Conservation (phyloP, 2,329 filamentous ascomycete species). For the Diaporthe nobilis region DNA sequence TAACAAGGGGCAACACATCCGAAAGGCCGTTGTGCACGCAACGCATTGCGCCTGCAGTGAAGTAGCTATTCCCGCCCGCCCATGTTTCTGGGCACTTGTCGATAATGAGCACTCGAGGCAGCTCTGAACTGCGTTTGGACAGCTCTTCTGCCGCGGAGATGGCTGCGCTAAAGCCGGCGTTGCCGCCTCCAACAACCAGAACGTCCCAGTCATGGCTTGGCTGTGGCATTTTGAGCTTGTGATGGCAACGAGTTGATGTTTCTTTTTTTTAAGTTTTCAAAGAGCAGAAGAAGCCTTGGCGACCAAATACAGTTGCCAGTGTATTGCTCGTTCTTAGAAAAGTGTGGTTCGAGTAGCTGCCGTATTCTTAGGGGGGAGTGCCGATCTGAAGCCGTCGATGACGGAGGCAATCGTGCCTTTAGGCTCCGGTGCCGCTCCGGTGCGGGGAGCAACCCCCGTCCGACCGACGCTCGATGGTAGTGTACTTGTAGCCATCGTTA, state of each 20-base stretch:
- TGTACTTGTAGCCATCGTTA: neutral
- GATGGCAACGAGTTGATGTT: too few relatives aligned
- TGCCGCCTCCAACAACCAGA: constrained; percentile 73
- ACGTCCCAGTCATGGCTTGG: constrained; percentile 52
- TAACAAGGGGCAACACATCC: constrained; percentile 73
- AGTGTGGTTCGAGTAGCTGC: neutral
- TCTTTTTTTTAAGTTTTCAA: too few relatives aligned
- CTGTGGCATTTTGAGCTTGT: neutral
- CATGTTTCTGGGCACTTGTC: constrained; percentile 72
- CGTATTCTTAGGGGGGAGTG: neutral
- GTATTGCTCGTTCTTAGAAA: too few relatives aligned
- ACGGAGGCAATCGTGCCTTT: neutral
- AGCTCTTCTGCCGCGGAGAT: constrained; percentile 65
- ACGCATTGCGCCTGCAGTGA: constrained; percentile 76
- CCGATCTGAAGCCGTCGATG: constrained; percentile 12
- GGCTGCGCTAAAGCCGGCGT: constrained; percentile 74
- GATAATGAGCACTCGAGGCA: constrained; percentile 63
- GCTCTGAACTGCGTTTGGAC: constrained; percentile 49
- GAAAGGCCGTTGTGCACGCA: constrained; percentile 67
- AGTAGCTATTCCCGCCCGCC: constrained; percentile 75
- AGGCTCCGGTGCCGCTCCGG: constrained; percentile 9
- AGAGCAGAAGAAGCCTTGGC: too few relatives aligned
- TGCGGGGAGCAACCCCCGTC: constrained; percentile 2
- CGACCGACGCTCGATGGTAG: neutral
- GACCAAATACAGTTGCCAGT: neutral